Conservation (phyloP, 2,329 filamentous ascomycete species). For the Stagonosporopsis rhizophila region DNA sequence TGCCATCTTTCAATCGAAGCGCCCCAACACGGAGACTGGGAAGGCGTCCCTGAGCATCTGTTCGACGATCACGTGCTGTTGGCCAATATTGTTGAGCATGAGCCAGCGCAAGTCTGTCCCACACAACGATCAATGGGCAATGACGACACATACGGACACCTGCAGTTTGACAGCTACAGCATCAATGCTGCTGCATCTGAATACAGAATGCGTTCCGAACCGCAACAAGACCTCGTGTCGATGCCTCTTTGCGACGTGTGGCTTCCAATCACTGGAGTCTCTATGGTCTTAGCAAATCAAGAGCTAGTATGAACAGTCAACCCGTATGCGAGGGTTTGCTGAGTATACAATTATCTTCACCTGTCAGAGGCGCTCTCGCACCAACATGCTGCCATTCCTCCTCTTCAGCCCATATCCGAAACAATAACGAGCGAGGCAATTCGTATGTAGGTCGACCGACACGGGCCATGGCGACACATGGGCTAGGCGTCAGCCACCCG, state of each 20-base stretch:
- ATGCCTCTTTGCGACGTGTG: not conserved
- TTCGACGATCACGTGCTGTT: not conserved
- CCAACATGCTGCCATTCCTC: not conserved
- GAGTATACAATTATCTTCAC: not conserved
- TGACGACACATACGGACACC: not conserved
- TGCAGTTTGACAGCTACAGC: not conserved
- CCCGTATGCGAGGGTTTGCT: not conserved
- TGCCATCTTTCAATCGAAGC: not conserved
- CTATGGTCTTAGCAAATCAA: not conserved
- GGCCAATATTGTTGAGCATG: not conserved
- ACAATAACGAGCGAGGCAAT: not conserved
- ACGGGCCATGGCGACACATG: slow-evolving; percentile 2
- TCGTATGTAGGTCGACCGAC: not conserved
- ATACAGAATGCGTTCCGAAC: not conserved
- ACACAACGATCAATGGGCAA: not conserved
- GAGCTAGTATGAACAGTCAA: not conserved
- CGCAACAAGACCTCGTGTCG: too few species aligned
- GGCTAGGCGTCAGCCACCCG: slow-evolving; percentile 24
- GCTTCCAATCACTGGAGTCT: not conserved
- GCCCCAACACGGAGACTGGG: not conserved
- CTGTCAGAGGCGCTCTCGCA: not conserved
- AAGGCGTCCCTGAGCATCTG: not conserved
- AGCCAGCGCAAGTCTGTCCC: not conserved
- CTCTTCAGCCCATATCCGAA: not conserved
- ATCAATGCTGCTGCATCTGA: not conserved